These are phyloP conservation scores for Lipomyces yamadae DNA, from an alignment of 805 yeast species.

Conservation along the genomic window DNA sequence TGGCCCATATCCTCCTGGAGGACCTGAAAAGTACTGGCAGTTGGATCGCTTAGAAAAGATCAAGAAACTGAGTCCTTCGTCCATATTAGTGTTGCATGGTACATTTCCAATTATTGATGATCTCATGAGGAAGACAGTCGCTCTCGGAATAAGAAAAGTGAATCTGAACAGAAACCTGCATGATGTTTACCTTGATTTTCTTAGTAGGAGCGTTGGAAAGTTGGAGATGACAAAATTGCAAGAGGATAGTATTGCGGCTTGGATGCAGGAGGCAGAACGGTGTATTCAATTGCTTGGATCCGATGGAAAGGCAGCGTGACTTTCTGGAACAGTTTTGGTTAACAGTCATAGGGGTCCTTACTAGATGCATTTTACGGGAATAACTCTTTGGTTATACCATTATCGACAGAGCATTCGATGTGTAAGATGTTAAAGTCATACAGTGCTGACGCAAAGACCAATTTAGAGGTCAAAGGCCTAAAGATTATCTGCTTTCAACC, in stretches of 20 bases:
- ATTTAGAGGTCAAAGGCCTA: too few relatives aligned
- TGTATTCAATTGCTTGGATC: conserved; percentile 45
- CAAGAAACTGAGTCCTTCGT: conserved; percentile 34
- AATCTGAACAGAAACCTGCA: conserved; percentile 46
- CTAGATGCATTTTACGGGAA: too few relatives aligned
- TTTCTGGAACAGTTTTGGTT: background rate
- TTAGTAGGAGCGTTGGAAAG: conserved; percentile 39
- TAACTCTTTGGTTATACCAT: too few relatives aligned
- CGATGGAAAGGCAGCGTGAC: conserved; percentile 40
- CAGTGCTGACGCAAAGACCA: too few relatives aligned
- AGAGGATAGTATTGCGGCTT: conserved; percentile 41
- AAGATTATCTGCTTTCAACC: too few relatives aligned
- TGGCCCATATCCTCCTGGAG: conserved; percentile 48
- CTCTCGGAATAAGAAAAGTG: conserved; percentile 46
- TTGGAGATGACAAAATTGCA: conserved; percentile 43
- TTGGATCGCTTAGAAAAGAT: conserved; percentile 39
- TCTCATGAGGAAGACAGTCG: conserved; percentile 41
- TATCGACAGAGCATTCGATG: too few relatives aligned
- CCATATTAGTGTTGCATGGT: conserved; percentile 48
- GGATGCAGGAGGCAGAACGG: conserved; percentile 43
- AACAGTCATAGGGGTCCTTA: too few relatives aligned
- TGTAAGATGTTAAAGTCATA: too few relatives aligned
- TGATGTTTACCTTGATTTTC: conserved; percentile 42
- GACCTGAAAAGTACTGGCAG: conserved; percentile 46
- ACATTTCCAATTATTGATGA: conserved; percentile 46